Conservation (phyloP, 169 alveolate genomes). For the Pseudocohnilembus persalinus region DNA sequence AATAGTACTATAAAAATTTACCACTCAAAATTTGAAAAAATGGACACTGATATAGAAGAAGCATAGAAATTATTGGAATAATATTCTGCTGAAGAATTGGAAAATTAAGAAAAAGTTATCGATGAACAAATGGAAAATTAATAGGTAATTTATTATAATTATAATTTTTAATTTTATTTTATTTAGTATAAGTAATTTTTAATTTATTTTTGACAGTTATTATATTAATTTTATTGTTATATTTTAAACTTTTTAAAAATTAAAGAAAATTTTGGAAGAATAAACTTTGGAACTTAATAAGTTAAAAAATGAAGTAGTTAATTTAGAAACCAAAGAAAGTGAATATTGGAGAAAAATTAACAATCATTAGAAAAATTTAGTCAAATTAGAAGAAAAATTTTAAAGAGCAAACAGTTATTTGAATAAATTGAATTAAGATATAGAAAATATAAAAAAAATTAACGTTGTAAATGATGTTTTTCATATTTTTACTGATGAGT, state of each 20-base stretch:
- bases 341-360: not conserved
- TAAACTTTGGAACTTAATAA: not conserved
- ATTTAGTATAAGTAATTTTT: not conserved
- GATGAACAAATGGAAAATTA: not conserved
- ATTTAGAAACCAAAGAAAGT: not conserved
- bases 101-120: not conserved
- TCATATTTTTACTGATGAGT: not conserved
- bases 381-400: not conserved
- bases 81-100: not conserved
- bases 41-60: no score
- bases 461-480: not conserved
- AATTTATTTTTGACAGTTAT: not conserved
- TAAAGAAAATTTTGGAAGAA: not conserved
- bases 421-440: not conserved
- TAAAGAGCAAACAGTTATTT: not conserved
- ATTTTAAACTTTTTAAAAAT: no score
- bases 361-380: not conserved
- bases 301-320: not conserved
- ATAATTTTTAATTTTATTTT: no score
- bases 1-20: no score
- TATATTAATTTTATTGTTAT: no score
- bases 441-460: not conserved
- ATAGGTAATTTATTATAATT: not conserved
- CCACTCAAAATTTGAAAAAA: no score
- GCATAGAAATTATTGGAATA: no score